Conservation (phyloP, 768 basidiomycete genomes). For the Pleurotus ostreatus region DNA sequence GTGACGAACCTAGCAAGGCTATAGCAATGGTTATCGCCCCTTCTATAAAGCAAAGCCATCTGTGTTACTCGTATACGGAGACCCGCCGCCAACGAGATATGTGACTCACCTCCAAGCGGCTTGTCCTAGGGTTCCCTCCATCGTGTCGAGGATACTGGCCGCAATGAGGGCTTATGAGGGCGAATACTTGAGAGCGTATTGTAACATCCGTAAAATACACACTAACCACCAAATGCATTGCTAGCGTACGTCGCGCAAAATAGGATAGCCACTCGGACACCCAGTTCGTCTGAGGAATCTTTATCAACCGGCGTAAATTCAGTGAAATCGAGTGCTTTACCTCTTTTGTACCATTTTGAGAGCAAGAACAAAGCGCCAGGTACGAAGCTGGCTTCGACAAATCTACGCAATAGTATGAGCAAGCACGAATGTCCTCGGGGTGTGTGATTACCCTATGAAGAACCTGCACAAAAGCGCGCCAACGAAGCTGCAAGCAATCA, state of each 20-base stretch:
- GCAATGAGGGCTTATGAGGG: background rate
- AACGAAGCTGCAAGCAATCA: conserved; percentile 25
- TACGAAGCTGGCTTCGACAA: conserved; percentile 42
- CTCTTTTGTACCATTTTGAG: conserved; percentile 35
- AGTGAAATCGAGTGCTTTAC: conserved; percentile 24
- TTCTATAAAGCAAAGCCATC: conserved; percentile 24
- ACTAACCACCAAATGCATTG: conserved; percentile 49
- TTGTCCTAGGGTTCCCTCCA: conserved; percentile 46
- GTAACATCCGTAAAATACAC: conserved; percentile 42
- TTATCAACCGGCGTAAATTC: conserved; percentile 13
- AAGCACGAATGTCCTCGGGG: too few relatives aligned
- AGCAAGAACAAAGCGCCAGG: conserved; percentile 31
- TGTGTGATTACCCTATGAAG: conserved; percentile 26
- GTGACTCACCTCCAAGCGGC: conserved; percentile 45
- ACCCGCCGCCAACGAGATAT: background rate
- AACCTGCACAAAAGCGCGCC: conserved; percentile 41
- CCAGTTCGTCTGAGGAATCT: conserved; percentile 10
- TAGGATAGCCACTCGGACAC: conserved; percentile 33
- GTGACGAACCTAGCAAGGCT: background rate
- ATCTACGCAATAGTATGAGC: conserved; percentile 12
- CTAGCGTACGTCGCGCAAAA: conserved; percentile 49
- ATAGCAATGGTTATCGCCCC: conserved; percentile 5
- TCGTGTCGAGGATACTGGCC: conserved; percentile 18
- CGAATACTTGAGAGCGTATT: background rate
- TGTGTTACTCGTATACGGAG: conserved; percentile 12